Evolutionary conservation across 768 basidiomycete species (phyloP), one percentile per base, ranked within the genome.

Genomic region (Russula lepida): DNA sequence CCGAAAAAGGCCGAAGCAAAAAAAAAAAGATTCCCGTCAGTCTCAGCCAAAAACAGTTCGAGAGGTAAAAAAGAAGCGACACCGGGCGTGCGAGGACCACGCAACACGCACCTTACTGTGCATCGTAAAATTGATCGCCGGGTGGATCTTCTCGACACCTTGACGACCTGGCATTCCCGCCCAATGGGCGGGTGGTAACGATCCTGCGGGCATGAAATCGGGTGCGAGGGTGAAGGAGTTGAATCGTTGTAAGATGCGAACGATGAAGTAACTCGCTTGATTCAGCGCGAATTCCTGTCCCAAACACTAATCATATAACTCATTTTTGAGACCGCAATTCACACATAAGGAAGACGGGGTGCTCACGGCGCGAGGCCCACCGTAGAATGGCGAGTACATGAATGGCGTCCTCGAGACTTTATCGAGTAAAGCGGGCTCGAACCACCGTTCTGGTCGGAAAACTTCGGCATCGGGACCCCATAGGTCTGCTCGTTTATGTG

Each of bases 331-430:
- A 21, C 21, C 35, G 9, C 32, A 64, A 25, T 9, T 15, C 25
- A 35, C 6, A 3, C n/a, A 13, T 19, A 12, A 33, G n/a, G 2
- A 1, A n/a, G 2, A 17, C 5, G 23, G 28, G 4, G 21, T 1
- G 4, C 64, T 44, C 47, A 66, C 64, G 62, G 84, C 82, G 11
- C 85, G 75, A 6, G 84, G 85, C 1, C 83, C 85, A 0, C 83
- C 84, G 60, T 85, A 85, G 73, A 86, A 86, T 0, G 85, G 84
- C 6, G 82, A 71, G 70, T 86, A 87, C 62, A 88, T 86, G 74
- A 81, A 85, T 1, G 84, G 84, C 62, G 85, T 85, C 2, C 78
- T 75, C 0, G 73, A 74, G 21, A 84, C 73, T 59, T 82, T 82
- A 65, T 78, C 75, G 7, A 82, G 65, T 32, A 85, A 75, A 1